phyloP scores from a whole-genome alignment of 139 green algal genomes.

The Raphidocelis subcapitata region DNA sequence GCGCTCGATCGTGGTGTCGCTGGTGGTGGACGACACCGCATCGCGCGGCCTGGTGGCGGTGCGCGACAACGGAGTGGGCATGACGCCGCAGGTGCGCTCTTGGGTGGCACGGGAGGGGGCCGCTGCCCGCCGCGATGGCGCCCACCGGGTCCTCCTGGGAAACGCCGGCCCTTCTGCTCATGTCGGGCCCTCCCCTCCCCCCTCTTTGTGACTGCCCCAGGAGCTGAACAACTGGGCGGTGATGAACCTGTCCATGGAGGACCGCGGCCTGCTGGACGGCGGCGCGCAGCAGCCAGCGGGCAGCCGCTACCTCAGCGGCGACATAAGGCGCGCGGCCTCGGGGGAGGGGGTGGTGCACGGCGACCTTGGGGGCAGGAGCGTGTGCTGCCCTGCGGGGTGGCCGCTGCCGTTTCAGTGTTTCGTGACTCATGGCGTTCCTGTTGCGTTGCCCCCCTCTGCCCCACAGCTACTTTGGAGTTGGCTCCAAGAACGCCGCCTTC shows the following conservation, averaged over 20 bases:
- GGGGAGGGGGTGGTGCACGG: no score
- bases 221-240: conserved; percentile 81
- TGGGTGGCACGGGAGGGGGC: no score
- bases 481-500: conserved; percentile 82
- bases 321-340: conserved; percentile 46
- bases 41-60: conserved; percentile 54
- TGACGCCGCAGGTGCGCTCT: background rate
- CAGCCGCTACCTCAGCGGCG: conserved; percentile 63
- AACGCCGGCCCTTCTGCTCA: no score
- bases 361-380: no score
- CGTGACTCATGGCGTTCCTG: no score
- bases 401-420: no score
- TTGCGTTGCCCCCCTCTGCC: no score
- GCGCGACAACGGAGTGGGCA: conserved; percentile 64
- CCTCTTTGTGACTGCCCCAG: conserved; percentile 22
- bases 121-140: no score
- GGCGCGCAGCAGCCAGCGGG: conserved; percentile 19
- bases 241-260: conserved; percentile 85
- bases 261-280: conserved; percentile 47
- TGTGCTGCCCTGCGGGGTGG: no score
- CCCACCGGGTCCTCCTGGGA: no score
- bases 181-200: no score
- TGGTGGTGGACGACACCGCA: conserved; percentile 40
- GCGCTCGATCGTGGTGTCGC: conserved; percentile 51
- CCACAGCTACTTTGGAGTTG: conserved; percentile 76